Base-by-base conservation (phyloP, 352 stramenopile genomes). In the Sclerospora graminicola region DNA sequence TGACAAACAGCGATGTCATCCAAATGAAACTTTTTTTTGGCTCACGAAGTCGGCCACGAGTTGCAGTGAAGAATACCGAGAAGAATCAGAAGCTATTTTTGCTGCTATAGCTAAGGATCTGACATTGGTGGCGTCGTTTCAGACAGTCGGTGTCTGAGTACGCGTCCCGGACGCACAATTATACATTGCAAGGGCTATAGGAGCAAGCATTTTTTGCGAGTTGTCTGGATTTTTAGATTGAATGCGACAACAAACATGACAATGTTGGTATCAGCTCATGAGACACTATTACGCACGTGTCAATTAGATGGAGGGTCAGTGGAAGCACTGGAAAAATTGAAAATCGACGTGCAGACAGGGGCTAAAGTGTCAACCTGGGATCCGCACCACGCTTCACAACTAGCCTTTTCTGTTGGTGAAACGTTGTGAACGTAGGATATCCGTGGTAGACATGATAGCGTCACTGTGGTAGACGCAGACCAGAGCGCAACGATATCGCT, bases 381-480 rank as follows among this genome's bases (percentile, higher is more conserved):
- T 21, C 86, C 86, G 37, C 86, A 96, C 41, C 66, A 91, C 41
- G 51, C 51, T 13, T 66, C 72, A 13, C 64, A 79, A 34, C 24
- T 94, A 14, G 70, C 77, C 2, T 84, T 73, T 31, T 72, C 75
- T 11, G 61, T 78, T 20, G 84, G 80, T 27, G 51, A 62, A 8
- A 64, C 39, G 27, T 55, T 94, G n/a, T 60, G 75, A 33, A 84
- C 62, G 38, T 94, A 76, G 83, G 82, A 95, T 48, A 45, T 82
- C 0, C 69, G 80, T 14, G 38, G 49, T 5, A 70, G 79, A 21
- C 35, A 60, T 13, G 56, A 78, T 30, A 51, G 15, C 20, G 54
- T 69, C 7, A 45, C 57, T 31, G 60, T 86, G 13, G 61, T 79
- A 33, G 58, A 89, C 27, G 71, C 85, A 54, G 75, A 91, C 45